Conservation (phyloP, 768 basidiomycete genomes). For the Tylopilus plumbeoviolaceoides region DNA sequence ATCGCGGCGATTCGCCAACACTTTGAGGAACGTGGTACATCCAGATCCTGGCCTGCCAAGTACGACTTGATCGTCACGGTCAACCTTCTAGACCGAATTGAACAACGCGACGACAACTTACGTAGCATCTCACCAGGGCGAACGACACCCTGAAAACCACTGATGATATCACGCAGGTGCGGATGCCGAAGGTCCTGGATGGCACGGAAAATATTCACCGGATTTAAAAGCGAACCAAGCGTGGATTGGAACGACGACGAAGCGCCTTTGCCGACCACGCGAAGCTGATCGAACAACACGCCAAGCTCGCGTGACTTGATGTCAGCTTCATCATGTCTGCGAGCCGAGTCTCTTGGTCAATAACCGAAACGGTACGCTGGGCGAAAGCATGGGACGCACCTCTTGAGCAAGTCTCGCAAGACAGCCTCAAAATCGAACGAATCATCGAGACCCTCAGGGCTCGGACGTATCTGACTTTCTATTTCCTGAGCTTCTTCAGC, state of each 20-base stretch:
- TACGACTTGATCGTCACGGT: constrained; percentile 53
- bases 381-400: constrained; percentile 4
- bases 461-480: neutral
- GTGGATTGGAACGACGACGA: constrained; percentile 54
- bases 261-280: constrained; percentile 56
- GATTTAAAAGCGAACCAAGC: constrained; percentile 61
- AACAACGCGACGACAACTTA: constrained; percentile 32
- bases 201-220: constrained; percentile 37
- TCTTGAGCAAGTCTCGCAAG: constrained; percentile 22
- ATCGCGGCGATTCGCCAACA: constrained; percentile 68
- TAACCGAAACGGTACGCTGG: neutral
- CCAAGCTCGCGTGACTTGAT: constrained; percentile 55
- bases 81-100: neutral
- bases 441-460: constrained; percentile 15
- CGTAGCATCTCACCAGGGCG: constrained; percentile 67
- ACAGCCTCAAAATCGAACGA: constrained; percentile 31
- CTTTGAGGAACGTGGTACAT: constrained; percentile 80
- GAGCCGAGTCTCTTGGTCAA: neutral
- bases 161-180: constrained; percentile 51
- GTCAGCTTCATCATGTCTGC: constrained; percentile 45
- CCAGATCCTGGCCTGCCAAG: constrained; percentile 84
- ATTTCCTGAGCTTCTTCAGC: neutral
- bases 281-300: constrained; percentile 54
- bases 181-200: constrained; percentile 54
- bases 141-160: constrained; percentile 52